These are phyloP conservation scores for Populus nigra DNA, from an alignment of 345 rosid species.

Conservation along the genomic window DNA sequence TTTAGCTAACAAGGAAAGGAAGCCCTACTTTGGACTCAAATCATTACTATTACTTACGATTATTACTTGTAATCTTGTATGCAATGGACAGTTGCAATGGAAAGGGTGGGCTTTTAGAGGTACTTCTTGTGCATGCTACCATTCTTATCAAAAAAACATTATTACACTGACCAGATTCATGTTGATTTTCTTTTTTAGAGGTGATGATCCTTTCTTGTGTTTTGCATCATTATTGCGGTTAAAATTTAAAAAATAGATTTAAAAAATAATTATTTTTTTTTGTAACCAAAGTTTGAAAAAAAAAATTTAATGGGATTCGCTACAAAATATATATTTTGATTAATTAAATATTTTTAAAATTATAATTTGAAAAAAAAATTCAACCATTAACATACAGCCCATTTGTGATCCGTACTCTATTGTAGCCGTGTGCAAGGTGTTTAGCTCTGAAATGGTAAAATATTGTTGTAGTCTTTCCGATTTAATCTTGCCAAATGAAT, in stretches of 20 bases:
- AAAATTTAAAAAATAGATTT: too few species aligned
- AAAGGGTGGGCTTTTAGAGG: neutral
- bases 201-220: too few species aligned
- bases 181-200: too few species aligned
- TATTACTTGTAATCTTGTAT: neutral
- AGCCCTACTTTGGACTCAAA: neutral
- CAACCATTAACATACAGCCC: too few species aligned
- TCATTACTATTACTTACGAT: constrained; percentile 6
- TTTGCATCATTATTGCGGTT: too few species aligned
- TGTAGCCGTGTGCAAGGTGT: neutral
- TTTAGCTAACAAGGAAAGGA: neutral
- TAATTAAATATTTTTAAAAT: too few species aligned
- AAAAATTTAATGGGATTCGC: neutral
- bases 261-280: too few species aligned
- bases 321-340: too few species aligned
- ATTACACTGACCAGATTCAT: neutral
- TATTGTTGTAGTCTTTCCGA: neutral
- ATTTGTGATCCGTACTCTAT: neutral
- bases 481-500: neutral
- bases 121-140: neutral
- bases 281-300: too few species aligned
- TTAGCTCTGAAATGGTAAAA: neutral
- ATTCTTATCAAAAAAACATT: neutral
- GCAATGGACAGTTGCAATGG: neutral
- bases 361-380: too few species aligned